Percentiles rank a stretch among this genome's conserved stretches.
phyloP scores from a whole-genome alignment of 768 basidiomycete genomes.

The Pleurotus eryngii region DNA sequence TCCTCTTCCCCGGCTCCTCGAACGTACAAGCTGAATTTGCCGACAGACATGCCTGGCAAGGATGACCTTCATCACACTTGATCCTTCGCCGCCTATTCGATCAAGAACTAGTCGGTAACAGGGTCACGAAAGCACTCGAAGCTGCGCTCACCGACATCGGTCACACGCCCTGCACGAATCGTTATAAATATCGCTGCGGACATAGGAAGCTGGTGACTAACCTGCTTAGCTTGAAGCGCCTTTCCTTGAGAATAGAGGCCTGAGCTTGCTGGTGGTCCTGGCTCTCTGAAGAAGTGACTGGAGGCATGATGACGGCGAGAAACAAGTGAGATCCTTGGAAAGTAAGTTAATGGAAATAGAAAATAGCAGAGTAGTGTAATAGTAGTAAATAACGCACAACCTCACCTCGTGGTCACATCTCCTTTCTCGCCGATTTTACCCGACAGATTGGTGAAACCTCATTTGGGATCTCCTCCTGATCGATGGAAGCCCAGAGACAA shows the following conservation, averaged over 20 bases:
- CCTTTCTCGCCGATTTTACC: constrained; percentile 33
- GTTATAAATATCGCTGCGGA: constrained; percentile 1
- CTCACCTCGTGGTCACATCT: constrained; percentile 14
- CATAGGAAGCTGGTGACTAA: constrained; percentile 19
- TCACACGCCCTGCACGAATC: constrained; percentile 69
- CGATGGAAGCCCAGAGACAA: constrained; percentile 5
- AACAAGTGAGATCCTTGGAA: constrained; percentile 18
- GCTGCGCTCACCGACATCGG: constrained; percentile 73
- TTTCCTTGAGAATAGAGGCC: constrained; percentile 64
- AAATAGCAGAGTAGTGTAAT: constrained; percentile 17
- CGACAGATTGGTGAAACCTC: constrained; percentile 18
- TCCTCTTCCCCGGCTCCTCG: constrained; percentile 83
- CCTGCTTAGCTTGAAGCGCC: constrained; percentile 88
- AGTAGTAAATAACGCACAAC: constrained; percentile 20
- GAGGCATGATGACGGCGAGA: constrained; percentile 42
- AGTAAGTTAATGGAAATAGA: constrained; percentile 19
- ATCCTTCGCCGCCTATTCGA: constrained; percentile 70
- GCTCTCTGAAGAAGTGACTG: constrained; percentile 37
- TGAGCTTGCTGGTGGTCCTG: constrained; percentile 38
- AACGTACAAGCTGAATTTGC: constrained; percentile 82
- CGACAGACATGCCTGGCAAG: constrained; percentile 84
- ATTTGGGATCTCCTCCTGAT: constrained; percentile 7
- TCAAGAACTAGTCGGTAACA: not conserved
- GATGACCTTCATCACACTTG: constrained; percentile 87
- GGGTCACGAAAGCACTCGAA: not conserved